A percentile compares a stretch with the other conserved stretches of the same genome.
These are phyloP conservation scores for Schizochytrium sp. DNA, from an alignment of 108 stramenopile genomes.

Conservation along the genomic window DNA sequence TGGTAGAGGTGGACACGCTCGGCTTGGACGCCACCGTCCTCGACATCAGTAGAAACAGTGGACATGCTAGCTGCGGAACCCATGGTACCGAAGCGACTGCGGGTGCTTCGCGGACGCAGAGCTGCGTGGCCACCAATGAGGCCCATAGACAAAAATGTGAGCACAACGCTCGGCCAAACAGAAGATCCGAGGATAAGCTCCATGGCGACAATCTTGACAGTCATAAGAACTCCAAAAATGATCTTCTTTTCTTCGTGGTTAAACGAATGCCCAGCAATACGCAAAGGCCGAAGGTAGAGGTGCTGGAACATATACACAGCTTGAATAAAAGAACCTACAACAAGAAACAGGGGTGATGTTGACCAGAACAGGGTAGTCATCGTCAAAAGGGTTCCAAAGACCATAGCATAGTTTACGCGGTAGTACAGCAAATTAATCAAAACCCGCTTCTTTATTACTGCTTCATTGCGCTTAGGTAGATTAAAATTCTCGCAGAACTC, in stretches of 20 bases:
- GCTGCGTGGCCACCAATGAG: background rate
- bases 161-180: background rate
- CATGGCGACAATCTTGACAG: background rate
- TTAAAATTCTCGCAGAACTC: background rate
- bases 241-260: background rate
- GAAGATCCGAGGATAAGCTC: background rate
- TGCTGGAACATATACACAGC: constrained; percentile 58
- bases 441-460: constrained; percentile 3
- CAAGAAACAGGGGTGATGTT: background rate
- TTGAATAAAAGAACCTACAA: background rate
- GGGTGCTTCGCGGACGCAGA: background rate
- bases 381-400: background rate
- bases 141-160: background rate
- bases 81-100: constrained; percentile 21
- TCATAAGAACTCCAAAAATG: background rate
- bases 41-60: background rate
- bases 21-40: background rate
- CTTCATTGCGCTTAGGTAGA: background rate
- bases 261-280: background rate
- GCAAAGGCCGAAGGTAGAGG: background rate
- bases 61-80: background rate
- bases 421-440: background rate
- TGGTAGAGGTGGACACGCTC: constrained; percentile 32
- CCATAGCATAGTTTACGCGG: constrained; percentile 31
- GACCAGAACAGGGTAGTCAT: background rate